These are phyloP conservation scores for Chalaropsis ovoidea DNA, from an alignment of 2,329 filamentous ascomycete genomes.

Conservation along the genomic window DNA sequence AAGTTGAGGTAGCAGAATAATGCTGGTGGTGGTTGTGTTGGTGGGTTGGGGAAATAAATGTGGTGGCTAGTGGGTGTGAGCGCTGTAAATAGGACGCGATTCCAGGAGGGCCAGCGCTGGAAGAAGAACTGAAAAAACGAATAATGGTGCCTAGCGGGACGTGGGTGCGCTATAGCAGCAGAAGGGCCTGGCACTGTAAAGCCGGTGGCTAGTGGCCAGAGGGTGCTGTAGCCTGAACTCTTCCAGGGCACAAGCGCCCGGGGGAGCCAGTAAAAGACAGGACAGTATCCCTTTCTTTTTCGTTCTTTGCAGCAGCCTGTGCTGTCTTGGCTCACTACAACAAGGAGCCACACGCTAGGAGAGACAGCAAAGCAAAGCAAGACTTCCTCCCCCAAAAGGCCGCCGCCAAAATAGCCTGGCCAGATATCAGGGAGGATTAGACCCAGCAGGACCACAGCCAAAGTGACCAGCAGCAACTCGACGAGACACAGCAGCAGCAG, in stretches of 20 bases:
- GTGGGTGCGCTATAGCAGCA: too few relatives aligned
- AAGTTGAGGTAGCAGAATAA: conserved; percentile 9
- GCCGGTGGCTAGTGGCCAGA: background rate
- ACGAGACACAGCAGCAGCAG: background rate
- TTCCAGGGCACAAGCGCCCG: background rate
- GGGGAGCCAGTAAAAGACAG: background rate
- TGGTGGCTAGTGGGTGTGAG: conserved; percentile 1
- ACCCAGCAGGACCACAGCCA: background rate
- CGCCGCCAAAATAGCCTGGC: background rate
- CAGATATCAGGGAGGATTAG: background rate
- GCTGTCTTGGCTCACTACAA: background rate
- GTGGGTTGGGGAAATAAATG: background rate
- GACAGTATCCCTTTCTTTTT: background rate
- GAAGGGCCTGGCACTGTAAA: background rate
- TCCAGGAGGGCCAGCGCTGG: background rate
- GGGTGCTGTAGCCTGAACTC: background rate
- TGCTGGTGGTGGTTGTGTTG: background rate
- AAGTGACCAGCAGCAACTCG: background rate
- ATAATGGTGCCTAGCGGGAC: too few relatives aligned
- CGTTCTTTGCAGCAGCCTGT: too few relatives aligned
- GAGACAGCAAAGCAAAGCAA: background rate
- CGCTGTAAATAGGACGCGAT: background rate
- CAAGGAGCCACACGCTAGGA: background rate
- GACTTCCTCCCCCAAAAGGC: background rate
- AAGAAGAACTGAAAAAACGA: too few relatives aligned